Evolutionary conservation across 331 rosid species (phyloP).

Genomic region (Malus hybrid): DNA sequence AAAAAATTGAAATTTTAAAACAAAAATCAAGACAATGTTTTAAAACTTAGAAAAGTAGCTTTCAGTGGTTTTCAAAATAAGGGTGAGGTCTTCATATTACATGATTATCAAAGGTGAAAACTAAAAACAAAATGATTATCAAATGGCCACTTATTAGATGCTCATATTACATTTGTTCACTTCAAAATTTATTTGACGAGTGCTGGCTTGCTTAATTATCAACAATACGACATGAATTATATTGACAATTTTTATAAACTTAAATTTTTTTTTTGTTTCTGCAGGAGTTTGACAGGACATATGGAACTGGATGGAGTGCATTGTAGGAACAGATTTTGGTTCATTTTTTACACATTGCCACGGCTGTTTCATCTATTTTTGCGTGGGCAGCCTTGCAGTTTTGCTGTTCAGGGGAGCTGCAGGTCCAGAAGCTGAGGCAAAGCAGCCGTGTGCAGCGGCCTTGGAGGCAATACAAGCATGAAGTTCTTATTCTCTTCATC

Average conservation of each 20-base stretch:
- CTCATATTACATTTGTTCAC: background rate
- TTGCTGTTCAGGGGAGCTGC: conserved; percentile 75
- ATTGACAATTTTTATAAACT: background rate
- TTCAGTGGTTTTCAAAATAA: background rate
- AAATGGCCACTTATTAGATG: background rate
- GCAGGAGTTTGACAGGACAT: conserved; percentile 66
- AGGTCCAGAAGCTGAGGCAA: conserved; percentile 36
- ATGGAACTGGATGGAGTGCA: conserved; percentile 89
- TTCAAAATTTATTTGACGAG: background rate
- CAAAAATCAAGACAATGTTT: background rate
- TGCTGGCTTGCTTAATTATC: background rate
- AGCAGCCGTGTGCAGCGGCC: conserved; percentile 33
- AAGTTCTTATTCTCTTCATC: background rate
- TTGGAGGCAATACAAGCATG: conserved; percentile 33
- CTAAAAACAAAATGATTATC: no score
- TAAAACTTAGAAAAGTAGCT: background rate
- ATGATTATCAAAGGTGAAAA: background rate
- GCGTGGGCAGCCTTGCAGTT: conserved; percentile 62
- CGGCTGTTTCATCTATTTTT: conserved; percentile 74
- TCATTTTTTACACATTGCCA: conserved; percentile 80
- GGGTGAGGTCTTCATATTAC: background rate
- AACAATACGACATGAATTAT: background rate
- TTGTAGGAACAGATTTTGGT: conserved; percentile 88
- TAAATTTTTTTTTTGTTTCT: background rate
- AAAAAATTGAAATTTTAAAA: no score